Evolutionary conservation across 129 eudicot species (phyloP).

Genomic region (Centaurea solstitialis): DNA sequence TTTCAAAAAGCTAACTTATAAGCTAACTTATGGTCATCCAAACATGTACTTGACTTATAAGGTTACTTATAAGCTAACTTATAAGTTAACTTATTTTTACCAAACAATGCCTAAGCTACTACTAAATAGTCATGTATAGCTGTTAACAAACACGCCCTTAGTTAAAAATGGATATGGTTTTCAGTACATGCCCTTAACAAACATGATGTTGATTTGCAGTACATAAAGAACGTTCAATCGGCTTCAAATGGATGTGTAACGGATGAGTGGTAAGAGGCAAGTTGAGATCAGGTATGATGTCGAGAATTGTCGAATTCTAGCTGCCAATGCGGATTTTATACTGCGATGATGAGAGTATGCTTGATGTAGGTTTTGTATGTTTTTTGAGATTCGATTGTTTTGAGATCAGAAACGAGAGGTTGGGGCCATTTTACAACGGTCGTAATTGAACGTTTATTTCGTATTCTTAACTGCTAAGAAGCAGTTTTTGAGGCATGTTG

Average conservation of each 20-base stretch:
- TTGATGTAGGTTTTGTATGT: background rate
- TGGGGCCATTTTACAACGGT: background rate
- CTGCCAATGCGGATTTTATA: background rate
- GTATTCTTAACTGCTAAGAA: background rate
- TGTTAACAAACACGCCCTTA: too few species aligned
- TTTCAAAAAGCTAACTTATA: too few species aligned
- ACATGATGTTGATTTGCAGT: slow-evolving; percentile 45
- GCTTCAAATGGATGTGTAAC: slow-evolving; percentile 97
- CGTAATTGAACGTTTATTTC: background rate
- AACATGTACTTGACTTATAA: too few species aligned
- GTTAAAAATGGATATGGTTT: background rate
- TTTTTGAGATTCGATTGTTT: background rate
- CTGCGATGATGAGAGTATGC: background rate
- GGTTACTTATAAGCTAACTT: too few species aligned
- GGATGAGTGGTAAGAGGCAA: slow-evolving; percentile 53
- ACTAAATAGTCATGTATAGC: too few species aligned
- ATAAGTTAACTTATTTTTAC: too few species aligned
- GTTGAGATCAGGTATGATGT: slow-evolving; percentile 10
- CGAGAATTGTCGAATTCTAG: slow-evolving; percentile 25
- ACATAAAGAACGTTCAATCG: slow-evolving; percentile 87
- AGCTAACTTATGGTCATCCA: too few species aligned
- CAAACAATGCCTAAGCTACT: too few species aligned
- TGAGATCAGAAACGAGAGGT: background rate
- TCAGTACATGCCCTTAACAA: too few species aligned
- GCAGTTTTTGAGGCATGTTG: background rate